phyloP scores from a whole-genome alignment of 2,329 filamentous ascomycete genomes.

The Cladosporium sp. region DNA sequence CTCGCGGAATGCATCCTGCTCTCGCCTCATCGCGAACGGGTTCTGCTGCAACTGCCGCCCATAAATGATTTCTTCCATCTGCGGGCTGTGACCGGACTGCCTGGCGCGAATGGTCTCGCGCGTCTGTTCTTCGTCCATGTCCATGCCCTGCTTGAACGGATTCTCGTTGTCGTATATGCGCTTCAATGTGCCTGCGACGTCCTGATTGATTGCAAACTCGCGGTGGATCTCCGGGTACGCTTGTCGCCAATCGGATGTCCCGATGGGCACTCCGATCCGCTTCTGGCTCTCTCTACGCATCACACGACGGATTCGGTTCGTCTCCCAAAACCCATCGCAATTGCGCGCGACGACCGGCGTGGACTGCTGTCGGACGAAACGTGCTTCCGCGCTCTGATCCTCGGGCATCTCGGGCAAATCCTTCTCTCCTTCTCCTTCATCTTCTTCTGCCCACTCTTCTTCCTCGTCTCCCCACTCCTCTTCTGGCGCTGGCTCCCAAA shows the following conservation, averaged over 20 bases:
- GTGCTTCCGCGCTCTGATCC: no score
- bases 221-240: background rate
- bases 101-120: no score
- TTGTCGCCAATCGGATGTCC: background rate
- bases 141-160: no score
- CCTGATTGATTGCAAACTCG: no score
- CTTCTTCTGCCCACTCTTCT: background rate
- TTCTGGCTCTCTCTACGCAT: background rate
- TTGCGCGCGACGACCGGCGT: background rate
- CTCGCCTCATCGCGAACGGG: background rate
- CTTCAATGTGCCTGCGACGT: no score
- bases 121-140: no score
- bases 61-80: no score
- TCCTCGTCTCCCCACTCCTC: slow-evolving; percentile 3
- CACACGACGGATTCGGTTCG: background rate
- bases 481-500: slow-evolving; percentile 16
- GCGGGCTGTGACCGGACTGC: no score
- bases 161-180: no score
- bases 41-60: no score
- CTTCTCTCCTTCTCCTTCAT: background rate
- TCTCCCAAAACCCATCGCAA: slow-evolving; percentile 3
- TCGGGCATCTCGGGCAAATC: no score
- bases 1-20: background rate
- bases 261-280: slow-evolving; percentile 1
- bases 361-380: no score